Base-by-base conservation (phyloP, 1,139 yeast genomes). In the Hemisphaericaspora xylanilytica region DNA sequence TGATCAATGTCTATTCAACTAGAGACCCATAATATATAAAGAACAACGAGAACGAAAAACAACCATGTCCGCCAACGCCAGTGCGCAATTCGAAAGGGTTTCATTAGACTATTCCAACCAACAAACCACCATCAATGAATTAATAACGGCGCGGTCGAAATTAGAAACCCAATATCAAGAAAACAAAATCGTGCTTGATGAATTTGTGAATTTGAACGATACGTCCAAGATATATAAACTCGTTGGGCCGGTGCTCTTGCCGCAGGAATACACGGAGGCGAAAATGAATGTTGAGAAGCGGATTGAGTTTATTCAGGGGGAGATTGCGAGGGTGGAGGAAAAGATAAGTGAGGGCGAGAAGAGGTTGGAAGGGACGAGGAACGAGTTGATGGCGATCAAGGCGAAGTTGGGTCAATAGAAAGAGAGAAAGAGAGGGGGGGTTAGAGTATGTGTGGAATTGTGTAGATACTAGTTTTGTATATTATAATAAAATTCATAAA, bases 231-330 rank as follows among this genome's bases (percentile, higher is more conserved):
- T 92, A 28, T 92, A 79, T 66, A 92, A 92, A 61, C 73, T 90
- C 48, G 85, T 92, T 15, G 98, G 98, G 1, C 96, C 96, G 9
- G 89, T 90, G 6, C 71, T 92, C 45, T 71, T 92, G 45, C 97
- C 97, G 2, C 96, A 90, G 56, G 96, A 89, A 40, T 78, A 76
- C 47, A 60, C 60, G 11, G 97, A 92, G 59, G 96, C 97, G 26
- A 78, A 80, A 50, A 52, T 76, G 54, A 92, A 90, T 55, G 97
- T 92, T 27, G 76, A 73, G 24, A 92, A 90, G 61, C 82, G 98
- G 60, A 73, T 92, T 36, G 96, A 89, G 59, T 92, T 87, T 53
- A 92, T 92, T 39, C 70, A 77, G 47, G 70, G 70, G 26, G 97
- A 92, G 63, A 86, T 92, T 48, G 70, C 70, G 38, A 65, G 86